Base-by-base conservation (phyloP, 441 rosid genomes). In the Croton laevigatus region DNA sequence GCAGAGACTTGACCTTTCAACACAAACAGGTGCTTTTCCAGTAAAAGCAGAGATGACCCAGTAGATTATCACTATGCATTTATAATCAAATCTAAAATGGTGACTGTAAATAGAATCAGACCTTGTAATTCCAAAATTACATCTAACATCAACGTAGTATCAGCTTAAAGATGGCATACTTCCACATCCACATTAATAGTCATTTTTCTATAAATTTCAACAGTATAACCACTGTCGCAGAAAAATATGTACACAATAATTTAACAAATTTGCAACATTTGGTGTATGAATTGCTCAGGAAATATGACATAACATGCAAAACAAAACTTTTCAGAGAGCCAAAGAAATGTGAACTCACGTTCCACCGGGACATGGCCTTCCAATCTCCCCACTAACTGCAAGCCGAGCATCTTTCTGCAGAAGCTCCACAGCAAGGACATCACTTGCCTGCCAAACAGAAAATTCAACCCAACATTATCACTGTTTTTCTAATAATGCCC, bases 361-460 rank as follows among this genome's bases (percentile, higher is more conserved):
- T 83, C 95, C 95, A 79, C 89, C 90, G 79, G 92, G 90, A 78
- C 97, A 94, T n/a, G 95, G 91, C 78, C 86, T 91, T 52, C 97
- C 95, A 53, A 88, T 70, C 80, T 91, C 95, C 54, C 98, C 97
- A 77, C 91, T 83, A 52, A 91, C 90, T 40, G 98, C 89, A 80
- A 94, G 92, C 48, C 94, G 86, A 55, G 97, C 93, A 82, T 93
- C 97, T 82, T 93, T 93, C 76, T 93, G 98, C 81, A 93, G 80
- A 78, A 93, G 97, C 86, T 93, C 98, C 76, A 93, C 96, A 54
- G 98, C 94, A 23, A 93, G 94, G 75, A 91, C 94, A 80, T 93
- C 98, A 70, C 97, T 93, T 61, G 97, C 97, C 98, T 91, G 82
- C 80, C 81, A 82, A 73, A 66, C 61, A 45, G 70, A 76, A 68